phyloP scores from a whole-genome alignment of 2,329 filamentous ascomycete genomes.

The Xylaria sp. region DNA sequence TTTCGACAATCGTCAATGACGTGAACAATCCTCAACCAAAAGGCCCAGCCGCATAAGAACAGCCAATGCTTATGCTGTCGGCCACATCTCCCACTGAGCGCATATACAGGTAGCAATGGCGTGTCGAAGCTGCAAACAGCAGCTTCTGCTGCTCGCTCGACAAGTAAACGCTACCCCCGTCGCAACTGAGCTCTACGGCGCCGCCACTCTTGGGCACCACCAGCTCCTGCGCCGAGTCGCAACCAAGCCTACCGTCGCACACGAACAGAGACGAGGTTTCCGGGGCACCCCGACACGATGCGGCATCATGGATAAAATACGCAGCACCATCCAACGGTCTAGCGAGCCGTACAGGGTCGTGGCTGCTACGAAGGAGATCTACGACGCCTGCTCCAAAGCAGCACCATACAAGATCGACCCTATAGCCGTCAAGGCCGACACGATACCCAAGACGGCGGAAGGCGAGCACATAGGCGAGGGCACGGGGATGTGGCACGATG shows the following conservation, averaged over 20 bases:
- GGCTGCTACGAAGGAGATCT: constrained; percentile 80
- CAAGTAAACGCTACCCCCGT: constrained; percentile 38
- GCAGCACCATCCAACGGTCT: constrained; percentile 46
- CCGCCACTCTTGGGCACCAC: constrained; percentile 32
- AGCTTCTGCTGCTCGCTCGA: constrained; percentile 51
- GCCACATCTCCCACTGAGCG: constrained; percentile 4
- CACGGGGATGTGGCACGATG: constrained; percentile 82
- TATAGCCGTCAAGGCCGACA: constrained; percentile 71
- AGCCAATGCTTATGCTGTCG: constrained; percentile 22
- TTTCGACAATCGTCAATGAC: constrained; percentile 42
- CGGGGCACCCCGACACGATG: constrained; percentile 51
- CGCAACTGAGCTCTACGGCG: constrained; percentile 41
- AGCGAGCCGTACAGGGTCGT: constrained; percentile 77
- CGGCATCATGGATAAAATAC: constrained; percentile 46
- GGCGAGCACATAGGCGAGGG: constrained; percentile 86
- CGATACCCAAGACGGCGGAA: constrained; percentile 76
- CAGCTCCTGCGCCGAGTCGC: constrained; percentile 27
- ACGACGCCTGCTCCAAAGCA: constrained; percentile 77
- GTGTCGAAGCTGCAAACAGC: constrained; percentile 61
- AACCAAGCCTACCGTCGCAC: constrained; percentile 19
- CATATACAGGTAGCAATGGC: constrained; percentile 54
- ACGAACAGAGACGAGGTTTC: constrained; percentile 51
- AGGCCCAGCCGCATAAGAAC: constrained; percentile 1
- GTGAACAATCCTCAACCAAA: constrained; percentile 36
- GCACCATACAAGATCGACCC: constrained; percentile 82